These are phyloP conservation scores for Scopulariopsis brevicaulis DNA, from an alignment of 2,329 filamentous ascomycete genomes.

Conservation along the genomic window DNA sequence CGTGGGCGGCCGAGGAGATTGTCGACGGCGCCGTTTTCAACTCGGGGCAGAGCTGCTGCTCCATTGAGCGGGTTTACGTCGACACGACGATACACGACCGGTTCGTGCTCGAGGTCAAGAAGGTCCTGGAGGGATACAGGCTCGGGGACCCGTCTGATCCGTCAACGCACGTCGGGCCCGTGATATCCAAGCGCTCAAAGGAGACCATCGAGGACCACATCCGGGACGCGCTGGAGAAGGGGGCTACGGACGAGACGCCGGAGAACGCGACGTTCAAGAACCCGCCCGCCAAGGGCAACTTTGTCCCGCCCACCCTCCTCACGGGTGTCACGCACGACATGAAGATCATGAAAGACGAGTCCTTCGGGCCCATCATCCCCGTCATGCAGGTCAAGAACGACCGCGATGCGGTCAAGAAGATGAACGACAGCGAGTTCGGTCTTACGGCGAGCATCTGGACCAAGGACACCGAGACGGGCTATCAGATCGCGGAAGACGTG, in stretches of 20 bases:
- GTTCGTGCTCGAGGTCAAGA: slow-evolving; percentile 70
- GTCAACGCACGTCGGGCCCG: slow-evolving; percentile 74
- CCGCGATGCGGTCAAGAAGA: slow-evolving; percentile 67
- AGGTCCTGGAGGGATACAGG: slow-evolving; percentile 70
- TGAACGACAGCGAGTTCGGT: slow-evolving; percentile 94
- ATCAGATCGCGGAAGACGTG: slow-evolving; percentile 66
- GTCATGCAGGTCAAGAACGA: slow-evolving; percentile 79
- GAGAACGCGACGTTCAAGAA: slow-evolving; percentile 66
- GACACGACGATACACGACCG: slow-evolving; percentile 72
- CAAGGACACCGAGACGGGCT: slow-evolving; percentile 66
- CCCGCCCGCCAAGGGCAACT: slow-evolving; percentile 72
- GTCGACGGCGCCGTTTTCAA: slow-evolving; percentile 96
- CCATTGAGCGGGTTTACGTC: slow-evolving; percentile 85
- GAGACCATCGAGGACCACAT: slow-evolving; percentile 69
- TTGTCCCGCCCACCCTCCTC: slow-evolving; percentile 75
- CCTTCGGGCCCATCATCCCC: slow-evolving; percentile 86
- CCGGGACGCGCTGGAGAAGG: slow-evolving; percentile 70
- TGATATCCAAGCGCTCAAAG: slow-evolving; percentile 71
- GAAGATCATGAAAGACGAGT: slow-evolving; percentile 87
- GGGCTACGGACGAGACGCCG: slow-evolving; percentile 76
- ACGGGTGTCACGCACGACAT: slow-evolving; percentile 71
- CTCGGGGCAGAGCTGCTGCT: slow-evolving; percentile 95
- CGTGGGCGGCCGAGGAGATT: slow-evolving; percentile 88
- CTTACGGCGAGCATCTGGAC: slow-evolving; percentile 97
- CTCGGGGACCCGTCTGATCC: slow-evolving; percentile 80